Evolutionary conservation across 805 yeast species (phyloP).

Genomic region (Metschnikowia corniflorae): DNA sequence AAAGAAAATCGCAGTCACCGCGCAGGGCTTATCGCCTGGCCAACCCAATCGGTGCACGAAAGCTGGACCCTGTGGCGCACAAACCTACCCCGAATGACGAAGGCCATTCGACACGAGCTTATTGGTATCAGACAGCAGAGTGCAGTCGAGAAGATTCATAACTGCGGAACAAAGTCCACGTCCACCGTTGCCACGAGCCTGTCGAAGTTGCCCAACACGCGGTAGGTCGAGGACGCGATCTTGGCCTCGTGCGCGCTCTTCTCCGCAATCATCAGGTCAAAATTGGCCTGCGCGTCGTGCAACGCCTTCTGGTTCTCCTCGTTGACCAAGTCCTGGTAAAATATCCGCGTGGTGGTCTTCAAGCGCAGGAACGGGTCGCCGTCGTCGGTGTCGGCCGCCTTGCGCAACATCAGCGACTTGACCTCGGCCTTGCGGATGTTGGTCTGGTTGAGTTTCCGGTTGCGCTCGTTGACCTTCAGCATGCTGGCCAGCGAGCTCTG

Average conservation of each 20-base stretch:
- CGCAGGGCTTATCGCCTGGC: too few species aligned
- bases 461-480: constrained; percentile 77
- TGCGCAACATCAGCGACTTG: constrained; percentile 54
- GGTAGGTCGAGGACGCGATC: constrained; percentile 50
- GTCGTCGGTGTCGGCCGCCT: constrained; percentile 40
- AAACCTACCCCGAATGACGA: too few species aligned
- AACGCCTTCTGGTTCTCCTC: constrained; percentile 59
- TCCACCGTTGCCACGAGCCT: constrained; percentile 44
- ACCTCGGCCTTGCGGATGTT: constrained; percentile 78
- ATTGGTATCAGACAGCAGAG: too few species aligned
- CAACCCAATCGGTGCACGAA: too few species aligned
- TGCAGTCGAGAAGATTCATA: too few species aligned
- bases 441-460: constrained; percentile 75
- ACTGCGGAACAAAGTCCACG: constrained; percentile 30
- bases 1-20: too few species aligned
- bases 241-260: constrained; percentile 42
- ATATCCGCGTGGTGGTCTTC: constrained; percentile 81
- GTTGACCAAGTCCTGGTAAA: constrained; percentile 57
- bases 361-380: constrained; percentile 86
- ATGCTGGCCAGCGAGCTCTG: constrained; percentile 44
- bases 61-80: too few species aligned
- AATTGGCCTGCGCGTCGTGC: constrained; percentile 48
- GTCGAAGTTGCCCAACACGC: constrained; percentile 58
- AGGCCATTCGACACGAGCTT: too few species aligned
- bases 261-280: constrained; percentile 37